These are phyloP conservation scores for Orbilia oligospora DNA, from an alignment of 2,329 filamentous ascomycete genomes.

Conservation along the genomic window DNA sequence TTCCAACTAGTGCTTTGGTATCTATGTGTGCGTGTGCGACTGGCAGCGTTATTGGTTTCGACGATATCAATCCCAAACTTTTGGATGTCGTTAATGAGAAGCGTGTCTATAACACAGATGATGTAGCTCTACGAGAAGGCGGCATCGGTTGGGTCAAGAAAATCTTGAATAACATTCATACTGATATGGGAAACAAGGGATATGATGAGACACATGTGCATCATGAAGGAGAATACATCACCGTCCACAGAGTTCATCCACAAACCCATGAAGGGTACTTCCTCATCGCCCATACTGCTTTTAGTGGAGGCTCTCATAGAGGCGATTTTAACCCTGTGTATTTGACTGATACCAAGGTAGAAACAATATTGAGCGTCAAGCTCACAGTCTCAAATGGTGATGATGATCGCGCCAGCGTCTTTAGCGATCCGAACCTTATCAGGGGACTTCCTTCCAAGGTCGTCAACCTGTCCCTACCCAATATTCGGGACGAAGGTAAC, in stretches of 20 bases:
- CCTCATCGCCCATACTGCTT: conserved; percentile 94
- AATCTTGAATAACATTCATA: conserved; percentile 93
- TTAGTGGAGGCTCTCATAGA: conserved; percentile 88
- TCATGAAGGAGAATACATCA: conserved; percentile 95
- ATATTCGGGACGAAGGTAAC: conserved; percentile 79
- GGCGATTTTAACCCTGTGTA: conserved; percentile 83
- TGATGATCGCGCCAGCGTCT: conserved; percentile 76
- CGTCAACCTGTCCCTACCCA: conserved; percentile 74
- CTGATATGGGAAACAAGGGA: conserved; percentile 92
- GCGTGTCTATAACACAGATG: conserved; percentile 76
- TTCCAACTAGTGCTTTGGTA: conserved; percentile 93
- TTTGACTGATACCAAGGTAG: conserved; percentile 85
- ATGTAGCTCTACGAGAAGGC: conserved; percentile 70
- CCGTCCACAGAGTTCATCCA: conserved; percentile 93
- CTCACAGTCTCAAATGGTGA: conserved; percentile 87
- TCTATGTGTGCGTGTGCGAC: conserved; percentile 95
- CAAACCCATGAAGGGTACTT: conserved; percentile 94
- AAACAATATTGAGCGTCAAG: conserved; percentile 90
- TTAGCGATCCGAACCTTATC: conserved; percentile 79
- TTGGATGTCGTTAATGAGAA: conserved; percentile 95
- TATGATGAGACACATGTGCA: conserved; percentile 97
- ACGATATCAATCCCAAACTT: conserved; percentile 93
- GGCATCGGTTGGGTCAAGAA: conserved; percentile 94
- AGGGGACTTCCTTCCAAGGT: conserved; percentile 83
- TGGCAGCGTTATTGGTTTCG: conserved; percentile 97